Conservation (phyloP, 495 filamentous ascomycete genomes). For the Delitschia confertaspora region DNA sequence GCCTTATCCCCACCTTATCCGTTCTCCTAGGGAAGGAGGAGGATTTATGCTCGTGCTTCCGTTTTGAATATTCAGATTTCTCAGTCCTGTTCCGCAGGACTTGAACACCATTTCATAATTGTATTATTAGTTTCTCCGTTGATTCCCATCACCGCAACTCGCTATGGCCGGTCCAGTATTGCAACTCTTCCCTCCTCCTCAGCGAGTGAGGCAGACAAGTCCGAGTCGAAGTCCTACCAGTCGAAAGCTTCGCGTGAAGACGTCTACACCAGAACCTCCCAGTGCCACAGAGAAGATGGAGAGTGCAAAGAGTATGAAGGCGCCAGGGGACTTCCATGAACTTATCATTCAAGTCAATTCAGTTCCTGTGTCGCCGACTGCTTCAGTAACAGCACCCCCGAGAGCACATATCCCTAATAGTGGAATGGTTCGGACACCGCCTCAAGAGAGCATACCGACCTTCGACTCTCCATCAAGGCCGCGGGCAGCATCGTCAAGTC, state of each 20-base stretch:
- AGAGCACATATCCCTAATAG: constrained; percentile 11
- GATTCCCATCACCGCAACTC: constrained; percentile 5
- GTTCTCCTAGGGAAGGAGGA: constrained; percentile 1
- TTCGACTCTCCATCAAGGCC: constrained; percentile 19
- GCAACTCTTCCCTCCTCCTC: constrained; percentile 48
- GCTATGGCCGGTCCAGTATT: constrained; percentile 38
- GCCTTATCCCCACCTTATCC: constrained; percentile 24
- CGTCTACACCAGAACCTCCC: constrained; percentile 34
- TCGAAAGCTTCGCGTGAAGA: constrained; percentile 14
- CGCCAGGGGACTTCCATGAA: constrained; percentile 29
- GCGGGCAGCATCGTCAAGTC: constrained; percentile 7
- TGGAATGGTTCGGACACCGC: constrained; percentile 12
- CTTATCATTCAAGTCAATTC: constrained; percentile 31
- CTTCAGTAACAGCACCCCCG: constrained; percentile 9
- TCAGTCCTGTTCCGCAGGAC: not conserved
- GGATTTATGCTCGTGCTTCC: constrained; percentile 7
- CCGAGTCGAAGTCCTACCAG: too few species aligned
- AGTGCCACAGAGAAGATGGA: constrained; percentile 32
- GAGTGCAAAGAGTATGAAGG: constrained; percentile 24
- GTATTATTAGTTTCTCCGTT: constrained; percentile 14
- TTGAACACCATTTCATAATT: not conserved
- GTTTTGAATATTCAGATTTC: constrained; percentile 6
- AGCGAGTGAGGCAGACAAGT: constrained; percentile 28
- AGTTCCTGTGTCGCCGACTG: constrained; percentile 24
- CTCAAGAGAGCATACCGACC: constrained; percentile 12